Conservation (phyloP, 164 flowering plant species). For the Vitis rotundifolia region DNA sequence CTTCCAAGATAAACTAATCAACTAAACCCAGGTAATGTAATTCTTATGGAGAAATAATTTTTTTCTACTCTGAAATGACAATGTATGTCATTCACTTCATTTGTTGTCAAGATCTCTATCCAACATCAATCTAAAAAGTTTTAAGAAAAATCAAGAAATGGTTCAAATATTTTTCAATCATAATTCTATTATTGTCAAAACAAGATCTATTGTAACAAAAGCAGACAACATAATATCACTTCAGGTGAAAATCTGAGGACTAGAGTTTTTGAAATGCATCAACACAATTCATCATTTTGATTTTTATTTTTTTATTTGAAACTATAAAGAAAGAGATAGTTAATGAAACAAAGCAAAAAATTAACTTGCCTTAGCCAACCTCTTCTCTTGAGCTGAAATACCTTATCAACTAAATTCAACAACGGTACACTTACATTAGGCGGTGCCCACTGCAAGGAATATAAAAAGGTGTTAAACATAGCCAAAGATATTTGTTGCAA, state of each 20-base stretch:
- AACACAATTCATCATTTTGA: not conserved
- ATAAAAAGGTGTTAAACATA: not conserved
- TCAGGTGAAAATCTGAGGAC: not conserved
- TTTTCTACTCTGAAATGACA: no score
- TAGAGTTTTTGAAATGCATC: not conserved
- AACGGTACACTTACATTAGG: conserved; percentile 91
- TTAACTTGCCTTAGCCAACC: conserved; percentile 91
- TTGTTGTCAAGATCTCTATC: no score
- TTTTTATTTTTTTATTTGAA: no score
- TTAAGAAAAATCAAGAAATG: no score
- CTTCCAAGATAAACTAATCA: no score
- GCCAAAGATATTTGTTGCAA: conserved; percentile 1
- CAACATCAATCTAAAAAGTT: no score
- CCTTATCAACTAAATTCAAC: conserved; percentile 85
- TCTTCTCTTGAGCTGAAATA: conserved; percentile 94
- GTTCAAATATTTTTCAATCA: no score
- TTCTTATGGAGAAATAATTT: no score
- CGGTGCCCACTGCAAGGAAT: conserved; percentile 86
- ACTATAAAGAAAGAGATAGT: not conserved
- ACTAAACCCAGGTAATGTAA: no score
- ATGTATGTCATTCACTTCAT: no score
- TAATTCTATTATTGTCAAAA: no score
- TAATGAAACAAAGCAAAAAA: not conserved
- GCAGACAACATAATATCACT: not conserved
- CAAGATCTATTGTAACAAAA: not conserved